phyloP scores from a whole-genome alignment of 202 grass and related monocot genomes.

The Digitaria exilis region DNA sequence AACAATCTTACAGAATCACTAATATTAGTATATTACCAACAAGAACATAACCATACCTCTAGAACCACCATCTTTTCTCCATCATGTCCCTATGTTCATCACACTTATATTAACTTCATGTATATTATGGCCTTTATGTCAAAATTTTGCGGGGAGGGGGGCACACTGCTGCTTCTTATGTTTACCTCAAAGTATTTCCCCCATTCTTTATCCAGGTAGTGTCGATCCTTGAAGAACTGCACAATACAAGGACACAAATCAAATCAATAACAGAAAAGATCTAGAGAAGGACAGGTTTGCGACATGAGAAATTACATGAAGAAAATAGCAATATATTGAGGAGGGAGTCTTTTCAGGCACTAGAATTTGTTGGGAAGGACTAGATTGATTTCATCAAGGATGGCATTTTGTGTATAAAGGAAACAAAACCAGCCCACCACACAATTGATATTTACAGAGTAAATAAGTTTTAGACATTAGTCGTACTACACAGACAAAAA shows the following conservation, averaged over 20 bases:
- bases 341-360: neutral
- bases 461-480: slow-evolving; percentile 5
- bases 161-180: slow-evolving; percentile 14
- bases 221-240: slow-evolving; percentile 96
- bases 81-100: slow-evolving; percentile 46
- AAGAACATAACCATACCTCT: slow-evolving; percentile 52
- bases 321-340: neutral
- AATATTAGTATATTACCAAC: neutral
- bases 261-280: neutral
- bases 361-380: neutral
- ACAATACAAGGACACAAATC: slow-evolving; percentile 24
- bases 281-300: neutral
- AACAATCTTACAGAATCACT: slow-evolving; percentile 19
- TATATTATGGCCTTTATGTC: neutral
- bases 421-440: neutral
- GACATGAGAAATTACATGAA: neutral
- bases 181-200: slow-evolving; percentile 71
- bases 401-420: neutral
- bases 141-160: neutral
- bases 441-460: neutral
- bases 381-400: slow-evolving; percentile 5
- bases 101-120: slow-evolving; percentile 27
- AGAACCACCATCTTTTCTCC: slow-evolving; percentile 59
- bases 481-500: neutral
- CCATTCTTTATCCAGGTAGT: slow-evolving; percentile 99